phyloP scores from a whole-genome alignment of 371 early-diverging fungal species.

The Amoeboaphelidium protococcarum region DNA sequence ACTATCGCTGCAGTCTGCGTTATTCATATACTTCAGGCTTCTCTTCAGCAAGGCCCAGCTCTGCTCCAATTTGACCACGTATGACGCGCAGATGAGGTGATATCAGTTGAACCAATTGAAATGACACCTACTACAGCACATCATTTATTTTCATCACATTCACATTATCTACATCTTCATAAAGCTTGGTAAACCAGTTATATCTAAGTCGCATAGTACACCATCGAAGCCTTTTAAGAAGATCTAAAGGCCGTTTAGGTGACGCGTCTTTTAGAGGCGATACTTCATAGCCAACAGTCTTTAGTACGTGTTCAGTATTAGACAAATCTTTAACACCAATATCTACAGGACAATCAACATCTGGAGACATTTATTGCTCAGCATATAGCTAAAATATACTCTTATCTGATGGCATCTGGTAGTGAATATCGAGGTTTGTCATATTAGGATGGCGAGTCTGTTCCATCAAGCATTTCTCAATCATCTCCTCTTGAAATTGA shows the following conservation, averaged over 20 bases:
- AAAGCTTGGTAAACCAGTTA: conserved; percentile 43
- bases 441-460: conserved; percentile 43
- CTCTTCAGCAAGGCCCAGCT: too few relatives aligned
- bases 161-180: neutral
- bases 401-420: conserved; percentile 19
- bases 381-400: conserved; percentile 15
- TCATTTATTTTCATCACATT: neutral
- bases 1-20: too few relatives aligned
- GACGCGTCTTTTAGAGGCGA: neutral
- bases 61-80: conserved; percentile 20
- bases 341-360: neutral
- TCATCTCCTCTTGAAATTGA: conserved; percentile 28
- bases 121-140: conserved; percentile 31
- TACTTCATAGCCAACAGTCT: neutral
- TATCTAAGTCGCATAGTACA: conserved; percentile 69
- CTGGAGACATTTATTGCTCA: neutral
- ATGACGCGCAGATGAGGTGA: conserved; percentile 26
- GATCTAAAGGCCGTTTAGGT: neutral
- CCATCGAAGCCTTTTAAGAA: conserved; percentile 32
- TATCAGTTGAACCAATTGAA: conserved; percentile 17
- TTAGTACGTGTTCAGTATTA: neutral
- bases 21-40: too few relatives aligned
- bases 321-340: neutral
- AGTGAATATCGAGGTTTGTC: conserved; percentile 58
- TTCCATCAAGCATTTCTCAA: conserved; percentile 29